Evolutionary conservation across 805 yeast species (phyloP).

Genomic region (Metschnikowia shivogae): DNA sequence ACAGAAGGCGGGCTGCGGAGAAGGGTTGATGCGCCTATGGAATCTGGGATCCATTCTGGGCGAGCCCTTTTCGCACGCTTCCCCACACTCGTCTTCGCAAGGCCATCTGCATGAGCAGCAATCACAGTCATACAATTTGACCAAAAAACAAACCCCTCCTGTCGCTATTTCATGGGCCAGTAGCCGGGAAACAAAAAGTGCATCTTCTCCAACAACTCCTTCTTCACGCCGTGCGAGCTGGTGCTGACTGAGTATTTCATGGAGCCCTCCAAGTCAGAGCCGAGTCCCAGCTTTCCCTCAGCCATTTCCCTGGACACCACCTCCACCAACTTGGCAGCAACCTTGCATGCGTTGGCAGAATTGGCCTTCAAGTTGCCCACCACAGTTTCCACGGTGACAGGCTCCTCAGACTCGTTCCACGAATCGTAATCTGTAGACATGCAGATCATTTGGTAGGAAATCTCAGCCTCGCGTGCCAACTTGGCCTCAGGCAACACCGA

Average conservation of each 20-base stretch:
- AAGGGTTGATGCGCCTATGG: too few relatives aligned
- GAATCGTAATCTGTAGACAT: conserved; percentile 99
- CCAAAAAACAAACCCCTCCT: not conserved
- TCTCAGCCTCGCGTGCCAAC: conserved; percentile 95
- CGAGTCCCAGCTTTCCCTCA: conserved; percentile 50
- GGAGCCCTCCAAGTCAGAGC: conserved; percentile 65
- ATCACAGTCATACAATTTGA: not conserved
- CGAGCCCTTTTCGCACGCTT: too few relatives aligned
- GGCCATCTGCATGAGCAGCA: not conserved
- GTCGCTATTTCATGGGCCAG: conserved; percentile 50
- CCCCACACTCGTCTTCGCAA: too few relatives aligned
- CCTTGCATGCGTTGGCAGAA: conserved; percentile 74
- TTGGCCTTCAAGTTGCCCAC: conserved; percentile 87
- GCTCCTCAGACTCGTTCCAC: conserved; percentile 93
- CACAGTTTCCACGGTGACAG: conserved; percentile 97
- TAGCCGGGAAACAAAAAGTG: conserved; percentile 88
- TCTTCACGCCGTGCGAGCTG: conserved; percentile 63
- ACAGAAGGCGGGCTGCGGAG: too few relatives aligned
- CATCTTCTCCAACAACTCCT: conserved; percentile 71
- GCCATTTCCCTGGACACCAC: conserved; percentile 59
- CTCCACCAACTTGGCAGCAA: conserved; percentile 68
- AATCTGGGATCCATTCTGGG: too few relatives aligned
- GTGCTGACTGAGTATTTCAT: conserved; percentile 85
- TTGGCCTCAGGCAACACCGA: conserved; percentile 96
- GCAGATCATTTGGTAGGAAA: conserved; percentile 95